Base-by-base conservation (phyloP, 257 asterid species). In the Agastache rugosa region DNA sequence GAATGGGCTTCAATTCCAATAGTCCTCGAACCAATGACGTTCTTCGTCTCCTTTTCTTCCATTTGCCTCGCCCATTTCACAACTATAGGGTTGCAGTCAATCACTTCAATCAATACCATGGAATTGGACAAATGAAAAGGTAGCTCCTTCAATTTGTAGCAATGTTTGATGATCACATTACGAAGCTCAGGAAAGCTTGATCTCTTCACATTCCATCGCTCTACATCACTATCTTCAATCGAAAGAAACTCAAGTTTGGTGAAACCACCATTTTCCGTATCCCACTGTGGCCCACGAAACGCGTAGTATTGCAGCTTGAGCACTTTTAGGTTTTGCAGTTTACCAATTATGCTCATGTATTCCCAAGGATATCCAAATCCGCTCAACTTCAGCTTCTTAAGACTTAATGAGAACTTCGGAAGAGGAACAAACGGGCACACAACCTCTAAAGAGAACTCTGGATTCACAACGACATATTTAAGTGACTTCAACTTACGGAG, bases 401-500 rank as follows among this genome's bases (percentile, higher is more conserved):
- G 71, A 35, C 31, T 0, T 6, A 44, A 8, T 19, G 71, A 17
- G 39, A 63, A 62, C 8, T 6, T 8, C n/a, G 25, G 8, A 56
- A 15, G 6, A 14, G 65, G 39, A 53, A 10, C 16, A 15, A 17
- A 12, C 0, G 34, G 51, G 6, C 3, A 2, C 20, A 58, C 16
- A 19, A 10, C 19, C 3, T 44, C 35, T 1, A 16, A 10, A 2
- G 1, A 29, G 5, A 22, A 15, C 0, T 63, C 23, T 10, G 79
- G 79, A 67, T 75, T 75, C 63, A 25, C 51, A 8, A 75, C 9
- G 1, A 75, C 62, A 42, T 35, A 75, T 31, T 56, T 67, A 15
- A 75, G 56, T 22, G 78, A 63, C 20, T 25, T 6, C 5, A 66
- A 47, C 0, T 5, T 0, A 1, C 9, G 5, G 61, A 75, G 67